phyloP scores from a whole-genome alignment of 345 rosid species.

The Sonneratia alba region DNA sequence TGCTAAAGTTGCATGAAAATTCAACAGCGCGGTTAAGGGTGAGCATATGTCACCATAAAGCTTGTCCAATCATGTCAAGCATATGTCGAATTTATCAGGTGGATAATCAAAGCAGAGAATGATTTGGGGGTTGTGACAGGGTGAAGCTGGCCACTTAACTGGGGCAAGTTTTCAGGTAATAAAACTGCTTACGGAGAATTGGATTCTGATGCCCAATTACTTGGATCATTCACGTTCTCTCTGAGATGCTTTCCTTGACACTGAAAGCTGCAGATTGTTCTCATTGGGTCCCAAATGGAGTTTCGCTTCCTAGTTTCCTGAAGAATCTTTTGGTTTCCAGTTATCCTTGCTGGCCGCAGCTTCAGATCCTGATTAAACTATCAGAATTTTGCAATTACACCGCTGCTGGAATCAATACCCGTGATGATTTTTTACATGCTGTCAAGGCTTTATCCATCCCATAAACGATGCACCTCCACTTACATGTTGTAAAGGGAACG shows the following conservation, averaged over 20 bases:
- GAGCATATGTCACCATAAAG: background rate
- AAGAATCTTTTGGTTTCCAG: conserved; percentile 52
- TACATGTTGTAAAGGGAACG: conserved; percentile 46
- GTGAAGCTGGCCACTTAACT: conserved; percentile 33
- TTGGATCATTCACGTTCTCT: background rate
- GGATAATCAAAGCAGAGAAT: conserved; percentile 85
- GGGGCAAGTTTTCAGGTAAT: conserved; percentile 49
- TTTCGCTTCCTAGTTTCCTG: conserved; percentile 71
- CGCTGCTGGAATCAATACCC: conserved; percentile 36
- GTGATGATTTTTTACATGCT: conserved; percentile 63
- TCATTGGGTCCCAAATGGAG: conserved; percentile 51
- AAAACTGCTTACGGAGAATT: background rate
- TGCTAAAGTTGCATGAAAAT: background rate
- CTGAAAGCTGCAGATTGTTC: conserved; percentile 11
- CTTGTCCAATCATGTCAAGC: conserved; percentile 74
- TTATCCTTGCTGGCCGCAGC: conserved; percentile 96
- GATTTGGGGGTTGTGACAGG: conserved; percentile 18
- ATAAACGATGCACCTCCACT: conserved; percentile 37
- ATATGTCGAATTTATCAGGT: conserved; percentile 70
- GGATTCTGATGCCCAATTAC: background rate
- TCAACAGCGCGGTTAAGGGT: background rate
- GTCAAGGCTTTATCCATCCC: conserved; percentile 43
- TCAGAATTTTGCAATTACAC: conserved; percentile 57
- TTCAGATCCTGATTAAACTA: conserved; percentile 75
- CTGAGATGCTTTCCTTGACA: background rate